phyloP scores from a whole-genome alignment of 306 rosid genomes.

The Prunus dulcis region DNA sequence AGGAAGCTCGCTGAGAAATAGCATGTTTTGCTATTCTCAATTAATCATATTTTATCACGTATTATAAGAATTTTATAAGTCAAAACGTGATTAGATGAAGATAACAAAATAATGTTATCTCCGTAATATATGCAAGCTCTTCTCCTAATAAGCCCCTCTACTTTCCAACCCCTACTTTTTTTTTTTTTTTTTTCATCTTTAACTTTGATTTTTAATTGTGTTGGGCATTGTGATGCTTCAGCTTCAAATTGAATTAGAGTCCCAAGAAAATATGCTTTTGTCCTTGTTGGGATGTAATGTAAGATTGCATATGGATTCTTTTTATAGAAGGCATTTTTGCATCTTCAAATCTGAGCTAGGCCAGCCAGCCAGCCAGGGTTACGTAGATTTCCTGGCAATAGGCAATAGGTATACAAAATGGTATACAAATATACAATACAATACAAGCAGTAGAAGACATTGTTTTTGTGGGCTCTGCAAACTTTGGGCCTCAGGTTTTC shows the following conservation, averaged over 20 bases:
- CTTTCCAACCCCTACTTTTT: too few species aligned
- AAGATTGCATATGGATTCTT: slow-evolving; percentile 1
- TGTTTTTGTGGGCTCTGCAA: neutral
- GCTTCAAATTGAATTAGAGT: neutral
- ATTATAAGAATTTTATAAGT: too few species aligned
- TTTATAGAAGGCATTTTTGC: neutral
- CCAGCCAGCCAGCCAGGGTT: neutral
- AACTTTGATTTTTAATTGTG: neutral
- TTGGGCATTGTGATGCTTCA: neutral
- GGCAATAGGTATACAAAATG: neutral
- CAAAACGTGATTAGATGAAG: too few species aligned
- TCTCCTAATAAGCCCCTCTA: too few species aligned
- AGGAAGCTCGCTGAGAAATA: too few species aligned
- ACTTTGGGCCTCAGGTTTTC: neutral
- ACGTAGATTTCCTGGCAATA: neutral
- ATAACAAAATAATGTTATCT: too few species aligned
- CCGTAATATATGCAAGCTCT: too few species aligned
- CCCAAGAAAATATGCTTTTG: neutral
- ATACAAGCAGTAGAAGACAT: neutral
- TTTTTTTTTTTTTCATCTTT: neutral
- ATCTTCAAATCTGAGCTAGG: neutral
- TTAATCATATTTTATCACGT: too few species aligned
- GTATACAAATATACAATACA: neutral
- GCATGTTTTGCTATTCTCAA: too few species aligned
- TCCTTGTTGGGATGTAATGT: neutral